These are phyloP conservation scores for Ceratobasidium sp. DNA, from an alignment of 1,284 basidiomycete species.

Conservation along the genomic window DNA sequence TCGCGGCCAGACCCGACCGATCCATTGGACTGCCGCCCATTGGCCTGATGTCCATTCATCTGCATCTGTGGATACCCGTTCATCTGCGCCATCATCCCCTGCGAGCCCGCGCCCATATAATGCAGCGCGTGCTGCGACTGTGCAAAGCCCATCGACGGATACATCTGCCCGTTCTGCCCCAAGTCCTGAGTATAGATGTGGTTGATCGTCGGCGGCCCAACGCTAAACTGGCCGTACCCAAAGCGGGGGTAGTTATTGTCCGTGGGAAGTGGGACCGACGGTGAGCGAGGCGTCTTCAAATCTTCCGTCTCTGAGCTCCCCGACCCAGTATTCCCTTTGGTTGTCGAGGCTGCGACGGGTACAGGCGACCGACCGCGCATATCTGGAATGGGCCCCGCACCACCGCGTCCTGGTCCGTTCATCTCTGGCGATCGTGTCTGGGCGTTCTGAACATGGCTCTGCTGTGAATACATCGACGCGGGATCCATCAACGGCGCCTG, in stretches of 20 bases:
- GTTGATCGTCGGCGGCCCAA: slow-evolving; percentile 20
- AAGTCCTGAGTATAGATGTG: slow-evolving; percentile 36
- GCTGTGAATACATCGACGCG: slow-evolving; percentile 20
- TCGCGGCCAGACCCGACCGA: not conserved
- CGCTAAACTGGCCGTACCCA: slow-evolving; percentile 10
- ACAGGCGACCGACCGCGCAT: slow-evolving; percentile 21
- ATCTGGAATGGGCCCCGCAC: too few relatives aligned
- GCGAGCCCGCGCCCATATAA: slow-evolving; percentile 29
- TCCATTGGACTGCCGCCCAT: not conserved
- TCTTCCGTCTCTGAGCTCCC: slow-evolving; percentile 32
- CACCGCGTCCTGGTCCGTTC: not conserved
- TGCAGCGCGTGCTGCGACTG: slow-evolving; percentile 32
- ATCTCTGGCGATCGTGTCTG: not conserved
- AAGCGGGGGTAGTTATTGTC: slow-evolving; percentile 12
- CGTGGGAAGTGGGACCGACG: slow-evolving; percentile 28
- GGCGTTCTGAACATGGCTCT: not conserved
- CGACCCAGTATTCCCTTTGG: not conserved
- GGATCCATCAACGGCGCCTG: slow-evolving; percentile 35
- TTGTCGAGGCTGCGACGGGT: not conserved
- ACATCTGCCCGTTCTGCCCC: slow-evolving; percentile 24
- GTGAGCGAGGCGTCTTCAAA: slow-evolving; percentile 25
- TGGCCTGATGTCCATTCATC: slow-evolving; percentile 2
- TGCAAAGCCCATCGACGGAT: slow-evolving; percentile 37
- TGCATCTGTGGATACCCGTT: slow-evolving; percentile 4
- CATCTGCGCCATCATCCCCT: slow-evolving; percentile 32